phyloP scores from a whole-genome alignment of 352 stramenopile genomes.

The Pythium volutum region DNA sequence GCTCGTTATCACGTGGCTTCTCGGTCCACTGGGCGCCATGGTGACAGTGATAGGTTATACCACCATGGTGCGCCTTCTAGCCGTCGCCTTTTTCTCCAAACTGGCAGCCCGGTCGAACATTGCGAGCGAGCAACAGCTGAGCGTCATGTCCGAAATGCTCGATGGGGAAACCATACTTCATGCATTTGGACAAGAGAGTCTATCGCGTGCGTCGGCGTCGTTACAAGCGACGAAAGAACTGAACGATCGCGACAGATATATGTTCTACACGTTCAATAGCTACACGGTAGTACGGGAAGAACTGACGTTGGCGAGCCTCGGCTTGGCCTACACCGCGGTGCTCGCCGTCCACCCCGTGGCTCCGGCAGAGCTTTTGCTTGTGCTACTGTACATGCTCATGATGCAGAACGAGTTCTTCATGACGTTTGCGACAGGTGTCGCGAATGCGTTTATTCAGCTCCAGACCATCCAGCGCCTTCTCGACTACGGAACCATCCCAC shows the following conservation, averaged over 20 bases:
- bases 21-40: not conserved
- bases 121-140: too few species aligned
- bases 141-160: too few species aligned
- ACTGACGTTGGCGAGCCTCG: not conserved
- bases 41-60: too few species aligned
- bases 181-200: too few species aligned
- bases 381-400: not conserved
- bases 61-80: too few species aligned
- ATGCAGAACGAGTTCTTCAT: conserved; percentile 1
- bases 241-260: too few species aligned
- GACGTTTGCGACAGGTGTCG: not conserved
- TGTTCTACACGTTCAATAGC: not conserved
- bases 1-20: not conserved
- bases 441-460: not conserved
- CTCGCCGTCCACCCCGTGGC: not conserved
- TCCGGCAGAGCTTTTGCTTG: conserved; percentile 1
- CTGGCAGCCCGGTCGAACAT: too few species aligned
- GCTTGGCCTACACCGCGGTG: not conserved
- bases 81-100: too few species aligned
- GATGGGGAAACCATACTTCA: too few species aligned
- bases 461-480: not conserved
- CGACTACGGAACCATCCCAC: not conserved
- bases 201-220: too few species aligned
- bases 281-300: not conserved
- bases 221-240: too few species aligned